Percentiles rank a stretch among this genome's conserved stretches.
These are phyloP conservation scores for Claviceps quebecensis DNA, from an alignment of 2,329 filamentous ascomycete genomes.

Conservation along the genomic window DNA sequence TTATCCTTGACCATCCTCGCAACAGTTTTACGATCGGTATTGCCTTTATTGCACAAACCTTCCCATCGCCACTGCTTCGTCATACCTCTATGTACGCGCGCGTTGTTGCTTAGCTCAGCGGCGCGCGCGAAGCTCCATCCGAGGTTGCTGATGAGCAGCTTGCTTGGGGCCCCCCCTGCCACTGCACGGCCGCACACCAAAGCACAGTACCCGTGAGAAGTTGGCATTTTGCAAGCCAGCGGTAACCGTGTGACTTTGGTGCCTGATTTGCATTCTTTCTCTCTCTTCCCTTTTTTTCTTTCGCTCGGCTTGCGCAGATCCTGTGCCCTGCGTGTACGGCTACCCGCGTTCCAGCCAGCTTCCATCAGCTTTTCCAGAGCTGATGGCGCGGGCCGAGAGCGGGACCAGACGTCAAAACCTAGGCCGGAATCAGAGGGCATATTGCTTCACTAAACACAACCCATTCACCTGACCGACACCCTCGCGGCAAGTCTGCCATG, in stretches of 20 bases:
- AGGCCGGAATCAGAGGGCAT: not conserved
- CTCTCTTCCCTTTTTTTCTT: not conserved
- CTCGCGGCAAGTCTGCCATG: slow-evolving; percentile 11
- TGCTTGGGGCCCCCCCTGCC: not conserved
- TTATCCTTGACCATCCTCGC: not conserved
- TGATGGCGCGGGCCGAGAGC: not conserved
- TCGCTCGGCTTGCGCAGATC: not conserved
- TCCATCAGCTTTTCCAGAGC: not conserved
- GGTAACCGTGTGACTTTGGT: too few species aligned
- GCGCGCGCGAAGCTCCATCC: not conserved
- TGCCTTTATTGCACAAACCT: not conserved
- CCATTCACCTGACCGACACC: not conserved
- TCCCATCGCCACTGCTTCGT: too few species aligned
- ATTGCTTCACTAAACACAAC: not conserved
- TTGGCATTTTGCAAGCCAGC: too few species aligned
- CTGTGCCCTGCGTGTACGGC: not conserved
- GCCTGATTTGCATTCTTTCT: not conserved
- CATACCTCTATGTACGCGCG: not conserved
- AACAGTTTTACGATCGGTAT: not conserved
- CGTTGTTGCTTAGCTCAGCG: not conserved
- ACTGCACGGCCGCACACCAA: not conserved
- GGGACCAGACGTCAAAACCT: not conserved
- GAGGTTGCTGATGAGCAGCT: not conserved
- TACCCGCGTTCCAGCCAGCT: not conserved
- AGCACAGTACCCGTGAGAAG: not conserved